Percentiles rank a stretch among this genome's conserved stretches.
phyloP scores from a whole-genome alignment of 768 basidiomycete genomes.

The Trametes cingulata region DNA sequence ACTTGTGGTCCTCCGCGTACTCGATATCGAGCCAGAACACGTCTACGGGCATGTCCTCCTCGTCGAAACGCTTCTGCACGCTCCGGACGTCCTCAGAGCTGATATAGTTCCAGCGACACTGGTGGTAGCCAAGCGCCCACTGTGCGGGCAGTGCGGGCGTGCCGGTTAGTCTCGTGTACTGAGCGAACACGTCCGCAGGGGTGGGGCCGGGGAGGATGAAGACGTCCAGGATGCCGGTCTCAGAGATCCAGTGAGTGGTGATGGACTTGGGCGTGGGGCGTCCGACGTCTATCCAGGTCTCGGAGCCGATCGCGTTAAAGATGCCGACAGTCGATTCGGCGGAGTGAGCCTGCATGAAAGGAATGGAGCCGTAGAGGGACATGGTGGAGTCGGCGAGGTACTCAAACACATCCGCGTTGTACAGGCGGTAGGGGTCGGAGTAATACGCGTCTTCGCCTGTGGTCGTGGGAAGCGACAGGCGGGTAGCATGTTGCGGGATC shows the following conservation, averaged over 20 bases:
- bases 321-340: constrained; percentile 85
- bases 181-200: constrained; percentile 76
- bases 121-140: constrained; percentile 93
- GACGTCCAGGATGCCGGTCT: constrained; percentile 93
- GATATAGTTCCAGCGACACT: constrained; percentile 98
- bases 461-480: constrained; percentile 86
- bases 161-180: constrained; percentile 86
- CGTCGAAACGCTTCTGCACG: constrained; percentile 88
- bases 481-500: constrained; percentile 94
- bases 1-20: constrained; percentile 90
- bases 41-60: constrained; percentile 92
- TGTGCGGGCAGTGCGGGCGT: constrained; percentile 84
- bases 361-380: constrained; percentile 90
- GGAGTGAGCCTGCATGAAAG: constrained; percentile 91
- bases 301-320: constrained; percentile 85
- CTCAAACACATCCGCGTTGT: constrained; percentile 96
- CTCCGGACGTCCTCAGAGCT: constrained; percentile 83
- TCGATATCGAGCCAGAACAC: constrained; percentile 99
- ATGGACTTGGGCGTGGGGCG: constrained; percentile 69
- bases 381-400: constrained; percentile 80
- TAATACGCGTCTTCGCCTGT: constrained; percentile 75
- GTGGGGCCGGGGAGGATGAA: constrained; percentile 93
- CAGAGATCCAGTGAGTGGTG: constrained; percentile 95
- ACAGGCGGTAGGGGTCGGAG: constrained; percentile 91
- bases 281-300: constrained; percentile 92